Percentiles rank a stretch among this genome's conserved stretches.
These are phyloP conservation scores for Platanthera zijinensis DNA, from an alignment of 106 monocot species.

Conservation along the genomic window DNA sequence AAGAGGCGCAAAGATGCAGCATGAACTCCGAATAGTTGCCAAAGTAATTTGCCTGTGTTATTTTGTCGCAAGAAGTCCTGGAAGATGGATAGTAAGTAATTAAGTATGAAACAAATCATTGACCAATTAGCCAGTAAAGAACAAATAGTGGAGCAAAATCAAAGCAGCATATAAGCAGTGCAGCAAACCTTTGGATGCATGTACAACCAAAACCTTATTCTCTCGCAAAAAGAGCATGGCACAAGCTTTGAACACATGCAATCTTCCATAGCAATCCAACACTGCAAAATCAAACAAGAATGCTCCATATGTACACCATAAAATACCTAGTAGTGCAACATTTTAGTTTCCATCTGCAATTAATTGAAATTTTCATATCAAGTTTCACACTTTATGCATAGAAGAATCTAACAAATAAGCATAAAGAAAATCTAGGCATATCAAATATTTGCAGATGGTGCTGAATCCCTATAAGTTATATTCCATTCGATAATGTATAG, in stretches of 20 bases:
- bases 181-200: slow-evolving; percentile 93
- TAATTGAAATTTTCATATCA: background rate
- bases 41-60: slow-evolving; percentile 91
- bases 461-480: background rate
- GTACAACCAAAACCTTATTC: slow-evolving; percentile 85
- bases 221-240: slow-evolving; percentile 42
- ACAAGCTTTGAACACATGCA: slow-evolving; percentile 83
- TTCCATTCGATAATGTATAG: background rate
- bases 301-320: slow-evolving; percentile 1
- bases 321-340: background rate
- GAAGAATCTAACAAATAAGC: background rate
- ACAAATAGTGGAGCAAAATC: slow-evolving; percentile 1
- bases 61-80: slow-evolving; percentile 97
- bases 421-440: background rate
- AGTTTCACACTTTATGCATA: background rate
- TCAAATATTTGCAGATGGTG: background rate
- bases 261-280: slow-evolving; percentile 95
- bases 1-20: slow-evolving; percentile 72
- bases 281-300: slow-evolving; percentile 38
- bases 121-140: background rate
- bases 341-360: background rate
- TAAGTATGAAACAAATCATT: background rate
- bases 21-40: slow-evolving; percentile 88
- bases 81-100: background rate
- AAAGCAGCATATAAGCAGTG: background rate